phyloP scores from a whole-genome alignment of 129 eudicot species.

The Flaveria sonorensis region DNA sequence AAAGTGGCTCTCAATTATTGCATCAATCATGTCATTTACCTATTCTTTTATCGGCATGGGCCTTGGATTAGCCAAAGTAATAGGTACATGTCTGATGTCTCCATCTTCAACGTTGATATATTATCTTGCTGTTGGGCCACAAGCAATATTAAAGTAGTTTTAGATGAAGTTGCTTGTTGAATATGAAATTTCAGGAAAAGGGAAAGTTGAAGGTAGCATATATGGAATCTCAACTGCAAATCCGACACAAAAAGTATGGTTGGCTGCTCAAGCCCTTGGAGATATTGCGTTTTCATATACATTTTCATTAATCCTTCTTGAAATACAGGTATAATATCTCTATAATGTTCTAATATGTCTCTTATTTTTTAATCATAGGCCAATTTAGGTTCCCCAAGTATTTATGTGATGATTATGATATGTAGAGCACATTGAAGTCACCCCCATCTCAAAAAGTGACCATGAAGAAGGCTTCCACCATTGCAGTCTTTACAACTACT shows the following conservation, averaged over 20 bases:
- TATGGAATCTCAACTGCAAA: slow-evolving; percentile 57
- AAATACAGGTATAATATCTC: slow-evolving; percentile 57
- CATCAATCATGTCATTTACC: slow-evolving; percentile 83
- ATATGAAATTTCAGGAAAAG: slow-evolving; percentile 51
- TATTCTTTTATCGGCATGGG: slow-evolving; percentile 69
- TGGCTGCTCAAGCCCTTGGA: slow-evolving; percentile 74
- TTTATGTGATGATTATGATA: neutral
- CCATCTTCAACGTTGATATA: neutral
- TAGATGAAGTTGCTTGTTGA: slow-evolving; percentile 17
- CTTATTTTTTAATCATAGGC: neutral
- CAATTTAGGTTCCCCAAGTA: neutral
- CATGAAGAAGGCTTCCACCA: slow-evolving; percentile 69
- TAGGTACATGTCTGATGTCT: slow-evolving; percentile 40
- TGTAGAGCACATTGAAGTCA: slow-evolving; percentile 72
- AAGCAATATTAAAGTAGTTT: neutral
- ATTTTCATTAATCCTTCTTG: slow-evolving; percentile 60
- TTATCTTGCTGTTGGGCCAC: neutral
- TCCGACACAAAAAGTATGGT: slow-evolving; percentile 71
- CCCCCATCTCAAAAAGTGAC: slow-evolving; percentile 72
- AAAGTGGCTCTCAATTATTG: slow-evolving; percentile 73
- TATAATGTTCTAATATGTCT: neutral
- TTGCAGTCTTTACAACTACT: slow-evolving; percentile 48
- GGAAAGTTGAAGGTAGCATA: slow-evolving; percentile 67
- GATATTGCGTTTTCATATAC: slow-evolving; percentile 75
- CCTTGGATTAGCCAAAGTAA: slow-evolving; percentile 67